A percentile compares a stretch with the other conserved stretches of the same genome.
Conservation (phyloP, 2,329 filamentous ascomycete species). For the Sporothrix brunneoviolacea region DNA sequence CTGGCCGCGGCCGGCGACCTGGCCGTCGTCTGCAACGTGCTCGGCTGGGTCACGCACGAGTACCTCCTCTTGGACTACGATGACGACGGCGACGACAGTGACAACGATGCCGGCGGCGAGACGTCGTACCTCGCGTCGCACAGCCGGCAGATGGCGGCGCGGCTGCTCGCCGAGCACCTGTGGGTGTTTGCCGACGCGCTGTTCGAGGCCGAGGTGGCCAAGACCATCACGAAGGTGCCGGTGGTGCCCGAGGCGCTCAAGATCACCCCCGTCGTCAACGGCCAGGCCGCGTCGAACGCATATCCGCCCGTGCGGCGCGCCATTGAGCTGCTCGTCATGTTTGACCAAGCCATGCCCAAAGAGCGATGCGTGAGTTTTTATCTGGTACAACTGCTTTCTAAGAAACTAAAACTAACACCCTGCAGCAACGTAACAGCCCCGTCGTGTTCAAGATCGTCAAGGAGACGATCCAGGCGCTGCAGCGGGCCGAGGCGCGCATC, state of each 20-base stretch:
- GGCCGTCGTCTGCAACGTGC: conserved; percentile 45
- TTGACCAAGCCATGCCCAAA: conserved; percentile 58
- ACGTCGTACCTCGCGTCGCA: conserved; percentile 44
- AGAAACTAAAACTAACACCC: too few relatives aligned
- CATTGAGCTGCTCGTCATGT: conserved; percentile 52
- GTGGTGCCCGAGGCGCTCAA: conserved; percentile 43
- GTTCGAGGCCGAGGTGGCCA: conserved; percentile 50
- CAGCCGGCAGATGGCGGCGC: conserved; percentile 49
- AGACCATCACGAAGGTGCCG: conserved; percentile 44
- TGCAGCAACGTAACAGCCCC: conserved; percentile 45
- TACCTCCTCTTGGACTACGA: conserved; percentile 50
- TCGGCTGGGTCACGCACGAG: conserved; percentile 53
- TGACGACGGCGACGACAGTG: conserved; percentile 36
- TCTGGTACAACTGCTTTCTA: neutral
- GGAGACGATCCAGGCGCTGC: conserved; percentile 77
- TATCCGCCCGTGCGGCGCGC: conserved; percentile 53
- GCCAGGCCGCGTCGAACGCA: conserved; percentile 44
- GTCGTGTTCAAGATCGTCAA: conserved; percentile 70
- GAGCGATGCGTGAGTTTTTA: conserved; percentile 49
- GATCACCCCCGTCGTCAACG: conserved; percentile 42
- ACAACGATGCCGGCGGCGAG: conserved; percentile 35
- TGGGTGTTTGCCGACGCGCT: conserved; percentile 50
- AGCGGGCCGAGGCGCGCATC: conserved; percentile 67
- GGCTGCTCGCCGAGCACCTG: conserved; percentile 49
- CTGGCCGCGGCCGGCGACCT: conserved; percentile 43